Conservation (phyloP, 208 protist genomes). For the Trypanosoma melophagium region DNA sequence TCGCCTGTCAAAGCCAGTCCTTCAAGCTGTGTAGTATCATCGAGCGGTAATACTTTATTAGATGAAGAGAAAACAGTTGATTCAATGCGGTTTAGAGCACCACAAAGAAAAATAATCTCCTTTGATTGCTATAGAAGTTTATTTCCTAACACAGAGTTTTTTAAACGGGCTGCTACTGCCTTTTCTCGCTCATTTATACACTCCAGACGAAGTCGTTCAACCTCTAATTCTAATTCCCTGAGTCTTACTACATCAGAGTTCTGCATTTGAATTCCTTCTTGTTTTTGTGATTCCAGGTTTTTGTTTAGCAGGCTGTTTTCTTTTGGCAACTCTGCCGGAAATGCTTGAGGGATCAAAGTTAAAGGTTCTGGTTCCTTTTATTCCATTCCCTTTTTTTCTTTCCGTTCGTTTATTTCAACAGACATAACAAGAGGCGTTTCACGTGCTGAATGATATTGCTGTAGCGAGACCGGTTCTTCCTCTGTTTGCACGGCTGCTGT, state of each 20-base stretch:
- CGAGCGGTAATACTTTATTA: background rate
- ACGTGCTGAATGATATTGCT: too few species aligned
- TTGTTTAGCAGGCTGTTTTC: background rate
- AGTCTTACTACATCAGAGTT: background rate
- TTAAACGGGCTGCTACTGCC: background rate
- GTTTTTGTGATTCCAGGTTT: background rate
- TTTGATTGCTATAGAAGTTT: background rate
- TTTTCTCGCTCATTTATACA: constrained; percentile 2
- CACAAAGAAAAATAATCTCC: constrained; percentile 10
- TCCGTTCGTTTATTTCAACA: background rate
- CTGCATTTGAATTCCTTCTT: background rate
- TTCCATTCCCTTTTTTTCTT: background rate
- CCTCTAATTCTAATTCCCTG: background rate
- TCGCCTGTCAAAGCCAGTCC: background rate
- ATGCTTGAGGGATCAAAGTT: background rate
- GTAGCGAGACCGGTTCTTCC: too few species aligned
- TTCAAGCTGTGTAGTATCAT: constrained; percentile 8
- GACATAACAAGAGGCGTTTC: too few species aligned
- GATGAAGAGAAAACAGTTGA: background rate
- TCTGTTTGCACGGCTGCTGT: too few species aligned
- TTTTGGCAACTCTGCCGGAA: background rate
- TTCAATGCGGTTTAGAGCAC: constrained; percentile 9
- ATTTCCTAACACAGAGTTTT: background rate
- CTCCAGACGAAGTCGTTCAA: background rate
- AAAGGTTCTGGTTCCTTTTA: background rate